Evolutionary conservation across 805 yeast genomes (phyloP).

Genomic region (Ogataea sp.): DNA sequence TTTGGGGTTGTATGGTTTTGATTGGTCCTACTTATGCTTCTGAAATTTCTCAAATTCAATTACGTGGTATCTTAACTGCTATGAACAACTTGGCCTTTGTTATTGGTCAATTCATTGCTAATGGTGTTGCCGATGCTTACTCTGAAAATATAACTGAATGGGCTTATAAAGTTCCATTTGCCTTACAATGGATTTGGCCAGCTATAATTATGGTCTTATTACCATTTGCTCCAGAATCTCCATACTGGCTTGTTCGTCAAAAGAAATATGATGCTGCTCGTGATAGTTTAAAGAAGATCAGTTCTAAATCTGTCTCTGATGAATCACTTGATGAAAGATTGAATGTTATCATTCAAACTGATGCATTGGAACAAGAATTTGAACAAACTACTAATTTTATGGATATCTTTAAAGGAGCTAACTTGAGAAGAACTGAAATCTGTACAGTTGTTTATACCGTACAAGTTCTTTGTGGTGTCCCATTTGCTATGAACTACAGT

Average conservation of each 20-base stretch:
- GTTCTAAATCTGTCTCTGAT: conserved; percentile 1
- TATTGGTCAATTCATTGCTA: conserved; percentile 46
- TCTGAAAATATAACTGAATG: conserved; percentile 4
- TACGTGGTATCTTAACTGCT: conserved; percentile 41
- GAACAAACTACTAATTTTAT: conserved; percentile 7
- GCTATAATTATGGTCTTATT: conserved; percentile 27
- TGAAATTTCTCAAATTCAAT: conserved; percentile 46
- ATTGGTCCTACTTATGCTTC: conserved; percentile 47
- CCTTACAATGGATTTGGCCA: conserved; percentile 57
- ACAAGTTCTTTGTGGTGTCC: conserved; percentile 56
- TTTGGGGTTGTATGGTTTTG: conserved; percentile 49
- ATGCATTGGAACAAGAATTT: conserved; percentile 8
- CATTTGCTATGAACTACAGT: conserved; percentile 46
- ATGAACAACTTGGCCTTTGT: conserved; percentile 46
- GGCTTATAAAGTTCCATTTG: conserved; percentile 39
- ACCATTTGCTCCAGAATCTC: conserved; percentile 49
- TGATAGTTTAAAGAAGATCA: conserved; percentile 19
- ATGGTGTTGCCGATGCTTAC: conserved; percentile 37
- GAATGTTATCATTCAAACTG: conserved; percentile 5
- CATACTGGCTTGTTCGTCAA: conserved; percentile 44
- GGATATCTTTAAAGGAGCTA: conserved; percentile 41
- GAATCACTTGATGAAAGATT: conserved; percentile 5
- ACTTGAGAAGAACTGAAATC: conserved; percentile 46
- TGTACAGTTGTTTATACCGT: conserved; percentile 29
- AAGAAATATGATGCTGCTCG: conserved; percentile 35